Evolutionary conservation across 768 basidiomycete species (phyloP).

Genomic region (Trametes elegans): DNA sequence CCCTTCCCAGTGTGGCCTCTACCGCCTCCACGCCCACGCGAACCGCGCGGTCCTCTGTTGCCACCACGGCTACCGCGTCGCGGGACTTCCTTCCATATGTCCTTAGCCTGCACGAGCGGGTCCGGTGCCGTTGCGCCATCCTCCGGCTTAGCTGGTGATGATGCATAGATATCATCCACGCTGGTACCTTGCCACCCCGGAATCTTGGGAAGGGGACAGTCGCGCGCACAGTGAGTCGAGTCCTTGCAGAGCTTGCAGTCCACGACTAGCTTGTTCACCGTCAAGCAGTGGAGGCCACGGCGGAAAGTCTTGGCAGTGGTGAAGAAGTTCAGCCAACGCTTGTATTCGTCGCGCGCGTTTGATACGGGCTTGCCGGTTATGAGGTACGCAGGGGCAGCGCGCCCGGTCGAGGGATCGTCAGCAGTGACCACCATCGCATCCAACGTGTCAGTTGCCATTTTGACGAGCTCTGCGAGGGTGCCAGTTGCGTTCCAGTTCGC

Average conservation of each 20-base stretch:
- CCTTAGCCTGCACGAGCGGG: background rate
- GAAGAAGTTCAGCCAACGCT: background rate
- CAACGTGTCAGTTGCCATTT: background rate
- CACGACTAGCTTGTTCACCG: background rate
- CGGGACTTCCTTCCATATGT: background rate
- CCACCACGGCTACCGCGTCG: background rate
- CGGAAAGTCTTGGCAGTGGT: background rate
- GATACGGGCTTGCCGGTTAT: background rate
- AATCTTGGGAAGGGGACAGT: background rate
- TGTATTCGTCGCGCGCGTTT: background rate
- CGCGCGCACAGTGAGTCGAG: background rate
- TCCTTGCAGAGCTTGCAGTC: constrained; percentile 12
- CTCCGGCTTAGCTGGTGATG: background rate
- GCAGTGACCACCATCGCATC: background rate
- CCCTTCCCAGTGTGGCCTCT: background rate
- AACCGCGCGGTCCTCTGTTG: background rate
- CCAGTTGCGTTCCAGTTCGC: background rate
- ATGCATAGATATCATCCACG: background rate
- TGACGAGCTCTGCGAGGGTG: background rate
- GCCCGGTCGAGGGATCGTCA: background rate
- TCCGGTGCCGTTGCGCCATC: background rate
- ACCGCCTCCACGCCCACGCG: background rate
- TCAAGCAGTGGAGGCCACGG: background rate
- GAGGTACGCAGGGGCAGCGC: background rate
- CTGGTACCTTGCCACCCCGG: background rate